Conservation (phyloP, 2,329 filamentous ascomycete genomes). For the Acrocalymma vagum region DNA sequence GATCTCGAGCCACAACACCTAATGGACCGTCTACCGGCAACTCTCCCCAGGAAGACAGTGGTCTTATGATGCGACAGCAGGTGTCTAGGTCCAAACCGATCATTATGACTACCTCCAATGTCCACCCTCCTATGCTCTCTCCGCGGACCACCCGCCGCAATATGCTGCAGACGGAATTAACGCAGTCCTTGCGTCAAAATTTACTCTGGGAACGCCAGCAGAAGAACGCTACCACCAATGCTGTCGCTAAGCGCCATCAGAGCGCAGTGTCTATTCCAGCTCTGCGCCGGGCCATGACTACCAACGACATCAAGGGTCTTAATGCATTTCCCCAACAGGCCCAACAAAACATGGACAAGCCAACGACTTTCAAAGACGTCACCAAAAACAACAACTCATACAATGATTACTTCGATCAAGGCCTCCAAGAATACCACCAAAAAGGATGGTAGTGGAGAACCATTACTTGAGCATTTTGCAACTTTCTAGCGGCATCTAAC, state of each 20-base stretch:
- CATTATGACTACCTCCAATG: slow-evolving; percentile 73
- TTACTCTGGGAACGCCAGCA: slow-evolving; percentile 96
- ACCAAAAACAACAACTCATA: slow-evolving; percentile 76
- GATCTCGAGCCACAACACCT: slow-evolving; percentile 72
- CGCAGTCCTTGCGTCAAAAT: slow-evolving; percentile 89
- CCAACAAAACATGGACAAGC: slow-evolving; percentile 53
- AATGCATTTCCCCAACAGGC: slow-evolving; percentile 71
- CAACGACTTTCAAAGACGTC: slow-evolving; percentile 65
- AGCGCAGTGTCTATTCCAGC: slow-evolving; percentile 58
- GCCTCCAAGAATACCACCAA: slow-evolving; percentile 83
- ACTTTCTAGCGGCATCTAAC: slow-evolving; percentile 48
- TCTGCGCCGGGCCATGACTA: slow-evolving; percentile 53
- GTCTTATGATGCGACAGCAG: slow-evolving; percentile 66
- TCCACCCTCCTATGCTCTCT: slow-evolving; percentile 80
- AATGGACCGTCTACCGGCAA: slow-evolving; percentile 72
- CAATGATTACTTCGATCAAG: slow-evolving; percentile 79
- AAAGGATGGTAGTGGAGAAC: slow-evolving; percentile 75
- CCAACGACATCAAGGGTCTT: slow-evolving; percentile 88
- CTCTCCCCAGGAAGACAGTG: slow-evolving; percentile 60
- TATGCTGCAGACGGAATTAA: slow-evolving; percentile 95
- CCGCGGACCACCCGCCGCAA: slow-evolving; percentile 91
- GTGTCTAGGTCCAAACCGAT: slow-evolving; percentile 83
- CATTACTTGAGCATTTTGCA: slow-evolving; percentile 33
- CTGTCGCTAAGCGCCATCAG: slow-evolving; percentile 87
- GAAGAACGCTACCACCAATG: slow-evolving; percentile 87